Conservation (phyloP, 805 yeast genomes). For the Saccharomyces mikatae region DNA sequence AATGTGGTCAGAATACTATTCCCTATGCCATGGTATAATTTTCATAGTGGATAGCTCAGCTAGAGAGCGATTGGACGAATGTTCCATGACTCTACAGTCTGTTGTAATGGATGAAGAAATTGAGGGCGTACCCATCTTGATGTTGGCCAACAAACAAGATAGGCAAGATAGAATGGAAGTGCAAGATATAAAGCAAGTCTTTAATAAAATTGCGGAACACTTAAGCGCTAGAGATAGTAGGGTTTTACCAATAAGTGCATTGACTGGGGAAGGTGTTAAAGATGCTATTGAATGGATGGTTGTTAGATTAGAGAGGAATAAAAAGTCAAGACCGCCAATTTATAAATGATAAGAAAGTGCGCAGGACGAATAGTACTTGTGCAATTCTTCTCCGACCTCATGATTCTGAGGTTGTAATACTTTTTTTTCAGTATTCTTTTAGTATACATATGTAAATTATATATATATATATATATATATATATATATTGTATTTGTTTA, state of each 20-base stretch:
- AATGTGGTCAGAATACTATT: conserved; percentile 83
- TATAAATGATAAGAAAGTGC: conserved; percentile 14
- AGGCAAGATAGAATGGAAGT: conserved; percentile 60
- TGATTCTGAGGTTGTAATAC: neutral
- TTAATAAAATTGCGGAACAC: conserved; percentile 74
- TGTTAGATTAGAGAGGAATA: conserved; percentile 49
- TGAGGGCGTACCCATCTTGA: conserved; percentile 80
- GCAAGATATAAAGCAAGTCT: conserved; percentile 71
- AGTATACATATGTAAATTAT: neutral
- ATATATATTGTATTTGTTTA: neutral
- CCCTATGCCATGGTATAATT: conserved; percentile 81
- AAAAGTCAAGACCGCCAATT: conserved; percentile 33
- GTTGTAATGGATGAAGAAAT: conserved; percentile 51
- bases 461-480: neutral
- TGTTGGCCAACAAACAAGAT: conserved; percentile 95
- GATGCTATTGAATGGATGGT: conserved; percentile 89
- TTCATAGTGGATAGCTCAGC: conserved; percentile 92
- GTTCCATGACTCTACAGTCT: conserved; percentile 51
- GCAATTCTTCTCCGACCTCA: neutral
- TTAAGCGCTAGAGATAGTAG: conserved; percentile 86
- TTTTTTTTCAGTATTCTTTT: neutral
- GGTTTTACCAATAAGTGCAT: conserved; percentile 82
- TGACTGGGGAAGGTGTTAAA: conserved; percentile 66
- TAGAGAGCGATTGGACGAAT: conserved; percentile 71
- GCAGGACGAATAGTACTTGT: neutral